Percentiles rank a stretch among this genome's conserved stretches.
phyloP scores from a whole-genome alignment of 2,329 filamentous ascomycete genomes.

The Lachnellula occidentalis region DNA sequence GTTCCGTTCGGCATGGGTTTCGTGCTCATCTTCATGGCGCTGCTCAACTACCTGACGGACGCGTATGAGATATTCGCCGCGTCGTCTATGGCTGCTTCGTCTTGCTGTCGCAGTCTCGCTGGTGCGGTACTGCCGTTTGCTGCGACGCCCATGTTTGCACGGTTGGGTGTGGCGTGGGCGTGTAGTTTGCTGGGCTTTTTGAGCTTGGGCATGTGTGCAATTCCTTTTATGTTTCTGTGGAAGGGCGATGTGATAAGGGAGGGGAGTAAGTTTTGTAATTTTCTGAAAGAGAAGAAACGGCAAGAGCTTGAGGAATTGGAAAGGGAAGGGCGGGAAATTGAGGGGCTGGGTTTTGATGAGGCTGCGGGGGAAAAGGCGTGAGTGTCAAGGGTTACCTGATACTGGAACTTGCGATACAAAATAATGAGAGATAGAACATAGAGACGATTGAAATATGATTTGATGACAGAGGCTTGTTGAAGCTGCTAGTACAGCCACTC shows the following conservation, averaged over 20 bases:
- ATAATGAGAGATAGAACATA: too few species aligned
- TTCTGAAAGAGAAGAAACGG: slow-evolving; percentile 36
- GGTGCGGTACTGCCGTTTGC: slow-evolving; percentile 44
- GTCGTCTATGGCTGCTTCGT: slow-evolving; percentile 44
- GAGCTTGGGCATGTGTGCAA: slow-evolving; percentile 41
- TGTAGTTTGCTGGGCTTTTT: slow-evolving; percentile 45
- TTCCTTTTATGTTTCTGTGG: slow-evolving; percentile 47
- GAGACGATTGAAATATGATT: too few species aligned
- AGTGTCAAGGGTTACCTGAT: neutral
- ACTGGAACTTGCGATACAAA: too few species aligned
- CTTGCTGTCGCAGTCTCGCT: slow-evolving; percentile 34
- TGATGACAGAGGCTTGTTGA: too few species aligned
- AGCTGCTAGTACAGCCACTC: too few species aligned
- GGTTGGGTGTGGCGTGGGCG: slow-evolving; percentile 40
- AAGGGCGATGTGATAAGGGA: slow-evolving; percentile 43
- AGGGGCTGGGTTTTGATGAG: neutral
- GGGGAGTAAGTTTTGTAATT: slow-evolving; percentile 45
- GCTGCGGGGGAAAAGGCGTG: slow-evolving; percentile 1
- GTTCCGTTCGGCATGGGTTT: slow-evolving; percentile 48
- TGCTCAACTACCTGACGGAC: slow-evolving; percentile 55
- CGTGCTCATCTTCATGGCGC: slow-evolving; percentile 53
- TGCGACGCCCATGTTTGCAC: slow-evolving; percentile 40
- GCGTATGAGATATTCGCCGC: slow-evolving; percentile 54
- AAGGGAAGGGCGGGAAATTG: slow-evolving; percentile 7
- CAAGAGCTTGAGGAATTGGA: slow-evolving; percentile 24